Percentiles rank a stretch among this genome's conserved stretches.
Evolutionary conservation across 176 grass and related monocot genomes (phyloP).

Genomic region (Lolium rigidum): DNA sequence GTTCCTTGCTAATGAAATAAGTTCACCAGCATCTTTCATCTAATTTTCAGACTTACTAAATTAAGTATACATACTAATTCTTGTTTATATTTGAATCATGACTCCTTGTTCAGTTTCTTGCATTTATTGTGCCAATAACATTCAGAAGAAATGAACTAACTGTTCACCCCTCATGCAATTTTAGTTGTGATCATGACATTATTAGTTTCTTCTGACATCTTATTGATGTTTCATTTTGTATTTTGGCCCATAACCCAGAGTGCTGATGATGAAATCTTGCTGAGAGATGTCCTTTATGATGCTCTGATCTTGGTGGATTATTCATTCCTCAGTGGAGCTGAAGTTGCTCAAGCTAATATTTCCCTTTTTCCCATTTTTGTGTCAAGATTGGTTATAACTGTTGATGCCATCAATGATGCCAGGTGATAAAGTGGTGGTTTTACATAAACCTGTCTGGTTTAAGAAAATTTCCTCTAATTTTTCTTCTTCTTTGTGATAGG

Average conservation of each 20-base stretch:
- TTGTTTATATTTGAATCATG: slow-evolving; percentile 9
- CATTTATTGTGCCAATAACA: slow-evolving; percentile 2
- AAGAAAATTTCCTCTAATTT: slow-evolving; percentile 42
- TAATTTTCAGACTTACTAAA: neutral
- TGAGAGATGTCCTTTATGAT: slow-evolving; percentile 85
- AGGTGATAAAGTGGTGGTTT: slow-evolving; percentile 60
- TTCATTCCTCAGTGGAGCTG: slow-evolving; percentile 77
- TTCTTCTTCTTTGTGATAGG: slow-evolving; percentile 63
- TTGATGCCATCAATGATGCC: slow-evolving; percentile 77
- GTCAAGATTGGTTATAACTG: slow-evolving; percentile 81
- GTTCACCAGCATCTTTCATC: neutral
- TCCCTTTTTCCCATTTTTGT: slow-evolving; percentile 65
- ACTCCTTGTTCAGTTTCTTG: slow-evolving; percentile 5
- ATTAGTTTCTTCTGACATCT: slow-evolving; percentile 27
- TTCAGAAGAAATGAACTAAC: slow-evolving; percentile 21
- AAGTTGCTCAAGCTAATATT: slow-evolving; percentile 65
- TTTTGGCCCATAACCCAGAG: slow-evolving; percentile 55
- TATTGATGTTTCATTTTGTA: slow-evolving; percentile 35
- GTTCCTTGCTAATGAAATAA: slow-evolving; percentile 18
- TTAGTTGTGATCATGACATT: slow-evolving; percentile 19
- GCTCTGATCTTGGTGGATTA: slow-evolving; percentile 92
- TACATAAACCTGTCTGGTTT: slow-evolving; percentile 11
- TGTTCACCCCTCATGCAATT: neutral
- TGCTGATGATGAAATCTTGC: slow-evolving; percentile 76
- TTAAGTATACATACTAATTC: neutral